A percentile compares a stretch with the other conserved stretches of the same genome.
phyloP scores from a whole-genome alignment of 768 basidiomycete species.

The Rhodocollybia butyracea region DNA sequence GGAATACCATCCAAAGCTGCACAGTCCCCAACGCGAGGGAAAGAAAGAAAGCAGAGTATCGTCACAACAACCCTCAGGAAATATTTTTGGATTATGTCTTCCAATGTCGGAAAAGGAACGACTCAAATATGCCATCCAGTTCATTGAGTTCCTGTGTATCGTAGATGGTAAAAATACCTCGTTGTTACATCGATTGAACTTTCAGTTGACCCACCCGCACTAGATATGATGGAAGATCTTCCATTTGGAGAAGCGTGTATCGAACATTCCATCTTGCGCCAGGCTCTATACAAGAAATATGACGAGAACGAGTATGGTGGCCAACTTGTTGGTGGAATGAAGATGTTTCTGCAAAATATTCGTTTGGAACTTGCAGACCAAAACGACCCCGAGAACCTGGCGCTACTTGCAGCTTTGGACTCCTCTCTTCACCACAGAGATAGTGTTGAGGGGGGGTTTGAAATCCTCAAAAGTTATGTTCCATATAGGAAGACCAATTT shows the following conservation, averaged over 20 bases:
- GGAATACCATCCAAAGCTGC: constrained; percentile 4
- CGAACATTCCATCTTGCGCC: constrained; percentile 1
- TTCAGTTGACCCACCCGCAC: neutral
- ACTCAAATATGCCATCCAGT: neutral
- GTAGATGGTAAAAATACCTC: constrained; percentile 4
- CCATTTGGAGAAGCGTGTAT: neutral
- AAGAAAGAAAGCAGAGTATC: constrained; percentile 1
- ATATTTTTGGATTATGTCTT: constrained; percentile 1
- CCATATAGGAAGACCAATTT: constrained; percentile 7
- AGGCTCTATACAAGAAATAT: neutral
- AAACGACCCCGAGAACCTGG: neutral
- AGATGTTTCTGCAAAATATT: neutral
- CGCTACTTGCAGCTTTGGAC: neutral
- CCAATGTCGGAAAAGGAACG: neutral
- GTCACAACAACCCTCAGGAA: constrained; percentile 5
- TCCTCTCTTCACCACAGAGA: neutral
- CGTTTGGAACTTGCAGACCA: neutral
- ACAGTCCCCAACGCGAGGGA: neutral
- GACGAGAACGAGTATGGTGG: neutral
- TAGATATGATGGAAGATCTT: constrained; percentile 8
- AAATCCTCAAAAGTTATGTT: neutral
- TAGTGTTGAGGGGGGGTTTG: neutral
- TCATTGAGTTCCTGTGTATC: constrained; percentile 8
- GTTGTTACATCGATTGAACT: neutral
- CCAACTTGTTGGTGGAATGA: neutral